Conservation (phyloP, 768 basidiomycete genomes). For the Candolleomyces aberdarensis region DNA sequence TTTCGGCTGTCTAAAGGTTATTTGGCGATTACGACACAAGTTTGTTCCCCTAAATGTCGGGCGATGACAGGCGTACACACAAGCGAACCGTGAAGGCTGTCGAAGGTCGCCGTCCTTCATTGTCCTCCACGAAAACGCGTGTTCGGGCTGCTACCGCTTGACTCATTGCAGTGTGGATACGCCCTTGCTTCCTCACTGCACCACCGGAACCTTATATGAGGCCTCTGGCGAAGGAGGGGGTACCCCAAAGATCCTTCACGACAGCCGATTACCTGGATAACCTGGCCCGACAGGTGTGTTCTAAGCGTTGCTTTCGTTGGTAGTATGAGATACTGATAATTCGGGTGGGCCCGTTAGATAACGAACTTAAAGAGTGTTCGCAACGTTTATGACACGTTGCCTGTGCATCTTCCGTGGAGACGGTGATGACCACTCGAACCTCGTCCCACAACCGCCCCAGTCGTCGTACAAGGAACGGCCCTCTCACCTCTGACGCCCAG, state of each 20-base stretch:
- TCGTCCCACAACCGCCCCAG: not conserved
- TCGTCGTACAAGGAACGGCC: too few relatives aligned
- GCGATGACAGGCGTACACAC: not conserved
- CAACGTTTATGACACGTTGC: slow-evolving; percentile 8
- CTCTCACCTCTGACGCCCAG: too few relatives aligned
- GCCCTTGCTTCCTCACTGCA: not conserved
- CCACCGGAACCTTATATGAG: not conserved
- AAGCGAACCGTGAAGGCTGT: not conserved
- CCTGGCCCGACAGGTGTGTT: not conserved
- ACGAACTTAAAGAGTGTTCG: not conserved
- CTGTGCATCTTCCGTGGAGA: not conserved
- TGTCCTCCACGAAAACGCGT: not conserved
- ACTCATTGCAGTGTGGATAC: not conserved
- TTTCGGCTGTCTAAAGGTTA: not conserved
- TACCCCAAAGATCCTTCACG: not conserved
- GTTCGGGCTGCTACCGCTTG: not conserved
- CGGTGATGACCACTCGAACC: not conserved
- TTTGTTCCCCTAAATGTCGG: not conserved
- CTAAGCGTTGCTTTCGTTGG: not conserved
- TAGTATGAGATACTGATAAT: too few relatives aligned
- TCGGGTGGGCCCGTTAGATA: not conserved
- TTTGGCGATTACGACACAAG: not conserved
- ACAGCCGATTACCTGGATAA: not conserved
- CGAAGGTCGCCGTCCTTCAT: not conserved
- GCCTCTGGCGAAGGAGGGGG: not conserved